A percentile compares a stretch with the other conserved stretches of the same genome.
These are phyloP conservation scores for Termitomyces sp. DNA, from an alignment of 768 basidiomycete species.

Conservation along the genomic window DNA sequence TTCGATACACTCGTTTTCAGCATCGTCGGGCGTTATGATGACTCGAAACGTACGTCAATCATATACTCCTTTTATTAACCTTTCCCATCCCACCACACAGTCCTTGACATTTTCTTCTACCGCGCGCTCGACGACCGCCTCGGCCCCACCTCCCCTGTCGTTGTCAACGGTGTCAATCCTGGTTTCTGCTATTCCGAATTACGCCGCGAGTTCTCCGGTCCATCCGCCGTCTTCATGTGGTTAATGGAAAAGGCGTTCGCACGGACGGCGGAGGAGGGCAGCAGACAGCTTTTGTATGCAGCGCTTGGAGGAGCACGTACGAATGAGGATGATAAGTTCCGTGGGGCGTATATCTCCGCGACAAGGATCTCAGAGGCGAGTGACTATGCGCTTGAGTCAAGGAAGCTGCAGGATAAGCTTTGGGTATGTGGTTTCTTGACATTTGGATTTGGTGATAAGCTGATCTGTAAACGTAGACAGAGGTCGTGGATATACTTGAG, in stretches of 20 bases:
- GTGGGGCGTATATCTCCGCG: conserved; percentile 9
- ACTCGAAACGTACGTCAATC: background rate
- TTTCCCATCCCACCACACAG: conserved; percentile 16
- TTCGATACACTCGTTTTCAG: background rate
- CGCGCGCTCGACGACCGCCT: conserved; percentile 30
- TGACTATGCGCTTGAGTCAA: background rate
- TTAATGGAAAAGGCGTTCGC: conserved; percentile 29
- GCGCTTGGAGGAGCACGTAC: conserved; percentile 6
- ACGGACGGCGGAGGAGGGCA: conserved; percentile 12
- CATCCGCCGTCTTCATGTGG: conserved; percentile 11
- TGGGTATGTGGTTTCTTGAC: conserved; percentile 3
- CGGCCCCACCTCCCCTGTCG: conserved; percentile 18
- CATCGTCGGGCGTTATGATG: background rate
- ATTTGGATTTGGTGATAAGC: background rate
- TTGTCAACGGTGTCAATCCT: conserved; percentile 34
- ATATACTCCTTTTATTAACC: background rate
- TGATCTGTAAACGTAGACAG: background rate
- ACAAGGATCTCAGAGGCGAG: conserved; percentile 7
- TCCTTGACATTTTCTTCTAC: conserved; percentile 35
- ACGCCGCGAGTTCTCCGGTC: conserved; percentile 17
- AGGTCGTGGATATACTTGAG: too few relatives aligned
- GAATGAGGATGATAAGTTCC: conserved; percentile 3
- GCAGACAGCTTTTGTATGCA: conserved; percentile 10
- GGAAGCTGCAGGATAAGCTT: conserved; percentile 3
- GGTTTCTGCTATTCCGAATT: conserved; percentile 37